phyloP scores from a whole-genome alignment of 1,139 yeast species.

The Groenewaldozyma sp. region DNA sequence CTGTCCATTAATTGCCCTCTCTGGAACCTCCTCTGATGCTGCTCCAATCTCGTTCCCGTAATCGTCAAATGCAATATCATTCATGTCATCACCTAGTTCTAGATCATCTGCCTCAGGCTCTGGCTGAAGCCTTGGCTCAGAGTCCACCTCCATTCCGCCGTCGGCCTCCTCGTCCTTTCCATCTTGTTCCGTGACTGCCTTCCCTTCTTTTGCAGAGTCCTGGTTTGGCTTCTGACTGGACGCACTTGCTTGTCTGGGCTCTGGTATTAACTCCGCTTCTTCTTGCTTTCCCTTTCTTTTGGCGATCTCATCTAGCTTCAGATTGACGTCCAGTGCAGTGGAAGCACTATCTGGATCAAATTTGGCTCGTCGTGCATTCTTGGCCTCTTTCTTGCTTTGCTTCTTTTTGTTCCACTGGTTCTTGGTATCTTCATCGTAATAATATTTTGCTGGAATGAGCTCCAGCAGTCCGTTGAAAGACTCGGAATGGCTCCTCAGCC shows the following conservation, averaged over 20 bases:
- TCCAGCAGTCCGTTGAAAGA: constrained; percentile 89
- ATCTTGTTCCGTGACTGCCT: constrained; percentile 7
- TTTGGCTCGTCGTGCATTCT: constrained; percentile 56
- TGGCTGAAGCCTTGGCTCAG: constrained; percentile 7
- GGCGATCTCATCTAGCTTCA: constrained; percentile 23
- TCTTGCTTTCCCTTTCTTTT: constrained; percentile 9
- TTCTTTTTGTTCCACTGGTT: constrained; percentile 86
- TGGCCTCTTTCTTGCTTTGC: constrained; percentile 36
- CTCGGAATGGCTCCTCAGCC: constrained; percentile 72
- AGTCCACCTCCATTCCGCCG: constrained; percentile 52
- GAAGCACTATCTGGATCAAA: constrained; percentile 60
- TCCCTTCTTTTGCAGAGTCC: constrained; percentile 1
- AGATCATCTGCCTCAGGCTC: constrained; percentile 3
- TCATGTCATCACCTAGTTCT: constrained; percentile 3
- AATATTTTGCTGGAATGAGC: constrained; percentile 86
- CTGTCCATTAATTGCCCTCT: background rate
- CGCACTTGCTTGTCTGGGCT: background rate
- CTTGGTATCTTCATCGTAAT: constrained; percentile 65
- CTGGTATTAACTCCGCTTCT: constrained; percentile 15
- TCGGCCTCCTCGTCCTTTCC: constrained; percentile 30
- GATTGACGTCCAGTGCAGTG: constrained; percentile 58
- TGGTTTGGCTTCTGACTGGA: background rate
- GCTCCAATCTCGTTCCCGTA: background rate
- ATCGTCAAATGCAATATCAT: background rate
- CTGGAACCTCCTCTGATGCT: background rate